phyloP scores from a whole-genome alignment of 257 asterid species.

The Plantago elongata region DNA sequence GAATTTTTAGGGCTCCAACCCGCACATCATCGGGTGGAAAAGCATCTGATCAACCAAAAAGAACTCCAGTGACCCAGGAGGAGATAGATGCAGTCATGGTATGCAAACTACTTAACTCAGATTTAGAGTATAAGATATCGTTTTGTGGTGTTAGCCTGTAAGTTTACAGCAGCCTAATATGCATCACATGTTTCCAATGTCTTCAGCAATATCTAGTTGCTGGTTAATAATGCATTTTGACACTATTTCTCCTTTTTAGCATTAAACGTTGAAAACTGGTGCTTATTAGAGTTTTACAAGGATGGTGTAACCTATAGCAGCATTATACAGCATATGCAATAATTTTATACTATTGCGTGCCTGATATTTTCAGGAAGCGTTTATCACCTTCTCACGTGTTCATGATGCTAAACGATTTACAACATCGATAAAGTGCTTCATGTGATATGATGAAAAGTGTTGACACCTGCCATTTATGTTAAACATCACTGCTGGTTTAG shows the following conservation, averaged over 20 bases:
- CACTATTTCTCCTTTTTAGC: background rate
- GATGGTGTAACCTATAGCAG: background rate
- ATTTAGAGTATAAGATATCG: background rate
- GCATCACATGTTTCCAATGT: background rate
- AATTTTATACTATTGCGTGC: background rate
- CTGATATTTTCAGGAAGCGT: background rate
- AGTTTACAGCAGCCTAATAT: background rate
- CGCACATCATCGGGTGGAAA: slow-evolving; percentile 60
- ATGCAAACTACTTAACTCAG: slow-evolving; percentile 21
- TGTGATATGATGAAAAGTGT: background rate
- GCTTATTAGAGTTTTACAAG: slow-evolving; percentile 1
- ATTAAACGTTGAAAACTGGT: background rate
- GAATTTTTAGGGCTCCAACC: slow-evolving; percentile 52
- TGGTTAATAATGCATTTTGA: slow-evolving; percentile 6
- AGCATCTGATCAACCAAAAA: slow-evolving; percentile 94
- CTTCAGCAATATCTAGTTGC: background rate
- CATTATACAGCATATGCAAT: background rate
- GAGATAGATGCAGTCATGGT: slow-evolving; percentile 92
- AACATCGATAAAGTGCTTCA: background rate
- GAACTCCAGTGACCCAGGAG: slow-evolving; percentile 78
- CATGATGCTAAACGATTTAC: background rate
- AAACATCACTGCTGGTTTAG: background rate
- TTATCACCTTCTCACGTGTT: background rate
- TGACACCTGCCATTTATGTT: no score
- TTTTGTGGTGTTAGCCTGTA: background rate